These are phyloP conservation scores for Ceratorhiza oryzae-sativae DNA, from an alignment of 1,284 basidiomycete genomes.

Conservation along the genomic window DNA sequence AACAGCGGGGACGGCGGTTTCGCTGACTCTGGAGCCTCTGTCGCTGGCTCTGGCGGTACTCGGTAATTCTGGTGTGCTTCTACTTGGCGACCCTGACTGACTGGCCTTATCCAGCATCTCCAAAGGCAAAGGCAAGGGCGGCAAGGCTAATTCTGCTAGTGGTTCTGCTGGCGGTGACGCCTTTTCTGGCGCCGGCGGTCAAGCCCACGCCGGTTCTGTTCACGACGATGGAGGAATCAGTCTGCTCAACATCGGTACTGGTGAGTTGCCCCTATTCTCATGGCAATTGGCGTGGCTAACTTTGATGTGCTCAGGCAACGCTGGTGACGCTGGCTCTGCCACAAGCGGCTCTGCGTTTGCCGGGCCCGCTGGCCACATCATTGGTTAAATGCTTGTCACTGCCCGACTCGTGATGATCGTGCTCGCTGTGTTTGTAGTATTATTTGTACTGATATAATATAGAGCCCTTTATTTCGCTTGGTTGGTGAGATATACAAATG, in stretches of 20 bases:
- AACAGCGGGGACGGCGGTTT: conserved; percentile 48
- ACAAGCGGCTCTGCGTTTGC: conserved; percentile 26
- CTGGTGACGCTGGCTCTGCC: conserved; percentile 23
- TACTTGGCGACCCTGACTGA: background rate
- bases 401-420: background rate
- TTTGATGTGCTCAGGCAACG: conserved; percentile 12
- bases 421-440: conserved; percentile 28
- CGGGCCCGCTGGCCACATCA: conserved; percentile 26
- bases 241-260: conserved; percentile 29
- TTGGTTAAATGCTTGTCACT: conserved; percentile 1
- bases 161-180: conserved; percentile 35
- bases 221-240: background rate
- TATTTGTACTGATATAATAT: conserved; percentile 24
- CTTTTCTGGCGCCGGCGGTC: conserved; percentile 23
- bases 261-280: background rate
- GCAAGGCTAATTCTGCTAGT: conserved; percentile 19
- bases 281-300: background rate
- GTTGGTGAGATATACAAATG: conserved; percentile 1
- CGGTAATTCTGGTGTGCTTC: background rate
- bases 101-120: background rate
- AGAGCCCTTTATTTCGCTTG: conserved; percentile 2
- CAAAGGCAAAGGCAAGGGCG: conserved; percentile 32
- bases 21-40: conserved; percentile 46
- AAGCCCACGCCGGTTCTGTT: conserved; percentile 15
- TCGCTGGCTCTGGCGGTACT: conserved; percentile 44